phyloP scores from a whole-genome alignment of 345 rosid genomes.

The rapeseed (Brassica napus) region DNA sequence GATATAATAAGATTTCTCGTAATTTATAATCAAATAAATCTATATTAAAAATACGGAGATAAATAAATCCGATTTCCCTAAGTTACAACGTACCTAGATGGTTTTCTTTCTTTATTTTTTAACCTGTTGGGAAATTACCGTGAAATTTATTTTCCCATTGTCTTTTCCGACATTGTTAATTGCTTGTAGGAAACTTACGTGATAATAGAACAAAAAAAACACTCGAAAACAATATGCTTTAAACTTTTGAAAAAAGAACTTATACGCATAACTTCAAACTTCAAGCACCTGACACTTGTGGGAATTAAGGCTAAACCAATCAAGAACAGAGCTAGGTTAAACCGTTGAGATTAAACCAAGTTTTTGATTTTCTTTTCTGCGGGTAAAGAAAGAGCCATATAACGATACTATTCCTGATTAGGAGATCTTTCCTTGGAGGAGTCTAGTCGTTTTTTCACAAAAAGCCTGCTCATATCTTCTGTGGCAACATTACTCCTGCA shows the following conservation, averaged over 20 bases:
- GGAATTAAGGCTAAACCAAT: neutral
- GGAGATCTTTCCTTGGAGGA: constrained; percentile 42
- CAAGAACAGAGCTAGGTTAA: neutral
- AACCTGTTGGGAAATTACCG: neutral
- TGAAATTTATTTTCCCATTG: too few species aligned
- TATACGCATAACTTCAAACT: neutral
- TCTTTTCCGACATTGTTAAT: neutral
- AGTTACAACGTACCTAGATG: neutral
- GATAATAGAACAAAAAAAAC: neutral
- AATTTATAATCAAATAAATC: neutral
- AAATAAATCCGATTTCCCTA: neutral
- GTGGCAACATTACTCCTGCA: constrained; percentile 94
- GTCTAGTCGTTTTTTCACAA: constrained; percentile 58
- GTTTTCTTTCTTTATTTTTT: neutral
- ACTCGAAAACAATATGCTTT: neutral
- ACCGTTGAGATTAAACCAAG: neutral
- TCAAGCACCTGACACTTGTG: neutral
- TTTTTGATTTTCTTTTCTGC: neutral
- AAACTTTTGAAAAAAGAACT: neutral
- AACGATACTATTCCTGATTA: constrained; percentile 22
- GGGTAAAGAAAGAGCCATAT: too few species aligned
- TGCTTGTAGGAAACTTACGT: neutral
- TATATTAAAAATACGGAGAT: neutral
- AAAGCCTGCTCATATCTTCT: constrained; percentile 85
- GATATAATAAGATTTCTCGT: neutral